Evolutionary conservation across 495 filamentous ascomycete genomes (phyloP), one percentile per base, ranked within the genome.

Genomic region (Podospora comata): DNA sequence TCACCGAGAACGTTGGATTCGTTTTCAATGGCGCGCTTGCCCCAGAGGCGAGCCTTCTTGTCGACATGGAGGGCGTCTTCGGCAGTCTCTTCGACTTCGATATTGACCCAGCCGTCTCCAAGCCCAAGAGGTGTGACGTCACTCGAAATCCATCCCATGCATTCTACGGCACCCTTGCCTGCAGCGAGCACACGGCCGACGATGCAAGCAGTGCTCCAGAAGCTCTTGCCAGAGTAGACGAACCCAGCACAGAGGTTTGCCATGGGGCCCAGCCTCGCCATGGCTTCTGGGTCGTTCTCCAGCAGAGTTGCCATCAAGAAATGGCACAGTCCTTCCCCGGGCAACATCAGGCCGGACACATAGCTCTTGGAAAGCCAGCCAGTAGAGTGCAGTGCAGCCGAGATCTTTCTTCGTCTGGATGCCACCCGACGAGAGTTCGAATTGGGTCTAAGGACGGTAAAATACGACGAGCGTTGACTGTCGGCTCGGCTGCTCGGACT

Each of bases 281-380:
- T 79, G 32, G 89, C 91, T 18, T 86, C 79, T 5, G 82, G 75
- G 71, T 93, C 90, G 70, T 92, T 92, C 72, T 96, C 92, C 19
- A 96, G 73, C 23, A 95, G 67, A 0, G 91, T 90, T 1, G 88
- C 87, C 76, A 96, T 94, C 39, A 96, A 81, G 61, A 95, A 86
- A 71, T 95, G 91, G 32, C 84, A 85, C 55, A 93, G 82, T 0
- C 82, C 77, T 75, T 93, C 90, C 1, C 92, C 92, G 0, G 92
- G 92, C 30, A 95, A 78, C 54, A 95, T 86, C 27, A 96, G 81
- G 6, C 92, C 92, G 4, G 90, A 91, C 16, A 94, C 80, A 78
- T 90, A 95, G 34, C 87, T 90, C 67, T 90, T 88, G 19, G 89
- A 91, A 19, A 95, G 84, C 92, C 92, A 96, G n/a, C 92, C 92